Evolutionary conservation across 1,139 yeast species (phyloP), one percentile per base, ranked within the genome.

Genomic region (Saccharomyces hybrid): DNA sequence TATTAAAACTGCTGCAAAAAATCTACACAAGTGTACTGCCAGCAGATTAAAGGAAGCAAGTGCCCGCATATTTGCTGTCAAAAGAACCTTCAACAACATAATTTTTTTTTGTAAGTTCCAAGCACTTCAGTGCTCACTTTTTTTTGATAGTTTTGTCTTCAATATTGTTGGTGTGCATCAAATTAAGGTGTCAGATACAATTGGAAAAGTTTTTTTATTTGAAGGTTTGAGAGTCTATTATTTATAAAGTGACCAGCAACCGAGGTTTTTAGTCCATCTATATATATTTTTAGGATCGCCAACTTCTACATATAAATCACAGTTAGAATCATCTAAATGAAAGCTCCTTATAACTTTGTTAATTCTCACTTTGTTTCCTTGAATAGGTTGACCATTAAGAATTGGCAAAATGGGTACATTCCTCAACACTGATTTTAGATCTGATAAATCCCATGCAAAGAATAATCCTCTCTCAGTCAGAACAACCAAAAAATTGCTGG

Each of bases 381-480:
- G 64, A 16, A 60, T 55, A 1, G 67, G 65, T 14, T 60, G 62
- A 53, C 59, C 61, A 46, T 59, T 57, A 5, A 70, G 55, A 1
- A 70, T 55, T 2, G 71, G 71, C 19, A 63, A 52, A 1, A 67
- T 60, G 2, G 72, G 61, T 5, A 70, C 58, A 46, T 65, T 60
- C 34, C 62, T 64, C 31, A 59, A 55, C 8, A 67, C 44, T n/a
- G 58, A 52, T 50, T 56, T 61, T 42, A 57, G 47, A 9, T 51
- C 56, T 3, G 47, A 47, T 26, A 68, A 44, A 54, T 67, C 57
- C 71, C 71, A 68, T n/a, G 63, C 64, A 50, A 60, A 68, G 44
- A 70, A 58, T 16, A 68, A 53, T 2, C 71, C 72, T 32, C 69
- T 59, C 41, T 68, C 71, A 2, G 70, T 63, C 1, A 69, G 47